Evolutionary conservation across 345 rosid species (phyloP), one percentile per base, ranked within the genome.

Genomic region (Eutrema japonicum): DNA sequence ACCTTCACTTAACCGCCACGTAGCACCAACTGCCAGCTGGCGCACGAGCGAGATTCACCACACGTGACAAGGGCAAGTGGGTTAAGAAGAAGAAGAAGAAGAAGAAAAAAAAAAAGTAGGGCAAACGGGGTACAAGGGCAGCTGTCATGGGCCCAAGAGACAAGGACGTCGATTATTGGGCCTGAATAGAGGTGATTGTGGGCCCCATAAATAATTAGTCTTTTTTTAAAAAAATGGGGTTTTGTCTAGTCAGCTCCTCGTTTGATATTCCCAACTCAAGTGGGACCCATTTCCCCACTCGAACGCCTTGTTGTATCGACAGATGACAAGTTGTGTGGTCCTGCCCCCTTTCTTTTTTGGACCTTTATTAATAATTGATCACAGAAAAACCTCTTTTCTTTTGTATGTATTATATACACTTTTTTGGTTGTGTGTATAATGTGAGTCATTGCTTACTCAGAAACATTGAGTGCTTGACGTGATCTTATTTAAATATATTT

Each of bases 221-320:
- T 41, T 68, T 42, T 16, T 37, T 66, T 48, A 12, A 49, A 36
- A 32, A 49, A 36, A 32, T 22, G 26, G 52, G 14, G 30, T 3
- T 16, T 53, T 30, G 66, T 75, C 83, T 66, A 86, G 80, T 74
- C 87, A 60, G 90, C 92, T 46, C 74, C 13, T 68, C 48, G 79
- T 68, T 75, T 61, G 74, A 75, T 68, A 68, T 52, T 68, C 64
- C 64, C 70, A 45, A 62, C 13, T 12, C 48, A 26, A 0, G 43
- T 47, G 72, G 77, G 71, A 27, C 72, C 72, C 55, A 37, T 13
- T 64, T 35, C 51, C 22, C 70, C 69, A 63, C 63, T 75, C 45
- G 41, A 2, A 60, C n/a, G 65, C 66, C 60, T 70, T 76, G 71
- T 70, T 54, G 75, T 64, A 63, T 63, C 75, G 75, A 63, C 65